A percentile compares a stretch with the other conserved stretches of the same genome.
These are phyloP conservation scores for Nepenthes mirabilis DNA, from an alignment of 148 eudicot species.

Conservation along the genomic window DNA sequence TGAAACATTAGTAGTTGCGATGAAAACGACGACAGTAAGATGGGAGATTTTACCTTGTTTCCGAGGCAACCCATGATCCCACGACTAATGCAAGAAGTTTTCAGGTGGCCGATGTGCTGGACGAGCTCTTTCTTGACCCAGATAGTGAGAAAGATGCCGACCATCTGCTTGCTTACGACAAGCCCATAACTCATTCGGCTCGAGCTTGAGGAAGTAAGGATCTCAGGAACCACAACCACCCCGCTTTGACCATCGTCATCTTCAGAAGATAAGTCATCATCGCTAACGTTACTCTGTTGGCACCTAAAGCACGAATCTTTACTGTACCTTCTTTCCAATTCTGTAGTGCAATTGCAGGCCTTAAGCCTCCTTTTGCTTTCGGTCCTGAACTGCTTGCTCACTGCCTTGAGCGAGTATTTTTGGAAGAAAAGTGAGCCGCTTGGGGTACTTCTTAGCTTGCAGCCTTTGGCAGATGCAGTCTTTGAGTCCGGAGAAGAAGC, in stretches of 20 bases:
- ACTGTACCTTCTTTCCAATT: conserved; percentile 28
- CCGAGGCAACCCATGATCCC: conserved; percentile 68
- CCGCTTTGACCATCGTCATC: conserved; percentile 33
- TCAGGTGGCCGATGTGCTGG: conserved; percentile 47
- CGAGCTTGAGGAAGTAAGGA: conserved; percentile 9
- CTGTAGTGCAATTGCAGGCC: conserved; percentile 46
- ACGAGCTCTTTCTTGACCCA: conserved; percentile 50
- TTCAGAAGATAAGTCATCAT: conserved; percentile 30
- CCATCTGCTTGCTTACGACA: conserved; percentile 55
- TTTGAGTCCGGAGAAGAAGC: conserved; percentile 20
- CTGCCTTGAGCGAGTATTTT: conserved; percentile 43
- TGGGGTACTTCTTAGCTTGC: conserved; percentile 10
- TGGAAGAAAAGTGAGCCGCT: conserved; percentile 35
- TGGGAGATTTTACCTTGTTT: conserved; percentile 27
- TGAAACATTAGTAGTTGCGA: background rate
- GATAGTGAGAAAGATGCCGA: conserved; percentile 44
- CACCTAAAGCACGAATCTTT: conserved; percentile 54
- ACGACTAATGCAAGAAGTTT: conserved; percentile 36
- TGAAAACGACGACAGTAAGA: background rate
- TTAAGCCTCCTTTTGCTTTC: conserved; percentile 43
- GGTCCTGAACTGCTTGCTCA: conserved; percentile 42
- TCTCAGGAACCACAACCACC: conserved; percentile 12
- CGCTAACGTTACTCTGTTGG: conserved; percentile 22
- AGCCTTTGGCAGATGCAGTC: conserved; percentile 5
- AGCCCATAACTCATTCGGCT: conserved; percentile 25